Evolutionary conservation across 2,329 filamentous ascomycete species (phyloP), one percentile per base, ranked within the genome.

Genomic region (Neopestalotiopsis sp.): DNA sequence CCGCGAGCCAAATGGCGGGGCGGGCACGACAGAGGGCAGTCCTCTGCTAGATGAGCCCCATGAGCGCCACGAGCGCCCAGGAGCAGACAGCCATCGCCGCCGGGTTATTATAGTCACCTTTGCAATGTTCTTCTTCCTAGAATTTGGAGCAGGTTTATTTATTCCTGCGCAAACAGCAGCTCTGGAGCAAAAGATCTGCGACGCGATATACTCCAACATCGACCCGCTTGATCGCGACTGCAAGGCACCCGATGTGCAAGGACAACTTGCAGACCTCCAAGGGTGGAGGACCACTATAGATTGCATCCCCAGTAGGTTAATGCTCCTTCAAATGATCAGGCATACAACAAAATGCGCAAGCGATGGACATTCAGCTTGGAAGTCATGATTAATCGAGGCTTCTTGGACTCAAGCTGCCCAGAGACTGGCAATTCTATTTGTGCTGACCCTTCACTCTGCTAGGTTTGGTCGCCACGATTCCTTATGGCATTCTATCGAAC

Each of bases 191-290:
- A 64, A 64, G 17, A 64, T 64, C 9, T 64, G 61, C 42, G 38
- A 64, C 61, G 5, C 49, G 12, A 32, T 45, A 3, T 28, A 49
- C 7, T 13, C 38, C 61, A 12, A 20, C 13, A 12, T 64, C 12
- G 61, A 45, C 34, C 28, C 61, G 10, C 12, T 49, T 68, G 74
- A 79, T 59, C 78, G 81, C 20, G 74, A 74, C 5, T 89, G 88
- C 78, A 89, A 89, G 73, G 75, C 76, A 3, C 74, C 79, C 0
- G 76, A 79, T 2, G 85, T 90, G 0, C 87, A 89, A 72, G 80
- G 82, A 32, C 80, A 82, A 24, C 78, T 90, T 58, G 86, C 87
- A 13, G 83, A 85, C 79, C 77, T 89, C 20, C 80, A 81, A 56
- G 87, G 86, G 0, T 86, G 84, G 81, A 73, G 78, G 58, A 71